phyloP scores from a whole-genome alignment of 345 rosid genomes.

The Pelargonium nanum region DNA sequence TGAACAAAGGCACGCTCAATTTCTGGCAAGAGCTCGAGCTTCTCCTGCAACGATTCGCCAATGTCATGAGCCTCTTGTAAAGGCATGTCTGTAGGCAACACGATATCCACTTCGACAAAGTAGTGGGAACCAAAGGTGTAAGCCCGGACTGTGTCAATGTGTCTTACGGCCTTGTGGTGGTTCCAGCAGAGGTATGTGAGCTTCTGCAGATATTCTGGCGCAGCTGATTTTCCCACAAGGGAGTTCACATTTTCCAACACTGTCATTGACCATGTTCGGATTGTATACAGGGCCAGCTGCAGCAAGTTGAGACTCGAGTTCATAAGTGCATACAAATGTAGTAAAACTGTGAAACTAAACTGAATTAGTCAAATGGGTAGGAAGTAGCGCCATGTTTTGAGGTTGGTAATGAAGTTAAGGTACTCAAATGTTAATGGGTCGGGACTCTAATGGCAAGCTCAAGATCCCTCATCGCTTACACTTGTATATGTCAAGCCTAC shows the following conservation, averaged over 20 bases:
- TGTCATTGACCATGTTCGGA: conserved; percentile 95
- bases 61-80: conserved; percentile 90
- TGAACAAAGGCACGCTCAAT: conserved; percentile 96
- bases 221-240: conserved; percentile 75
- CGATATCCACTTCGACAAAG: conserved; percentile 95
- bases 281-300: conserved; percentile 93
- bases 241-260: conserved; percentile 92
- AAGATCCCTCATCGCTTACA: too few relatives aligned
- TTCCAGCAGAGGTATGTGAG: conserved; percentile 97
- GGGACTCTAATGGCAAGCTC: too few relatives aligned
- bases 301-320: conserved; percentile 3
- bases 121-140: conserved; percentile 98
- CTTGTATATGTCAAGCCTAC: too few relatives aligned
- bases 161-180: conserved; percentile 78
- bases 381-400: too few relatives aligned
- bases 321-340: background rate
- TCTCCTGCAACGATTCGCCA: conserved; percentile 84
- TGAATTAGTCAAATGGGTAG: background rate
- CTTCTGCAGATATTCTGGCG: conserved; percentile 82
- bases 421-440: too few relatives aligned
- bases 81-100: conserved; percentile 78
- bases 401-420: too few relatives aligned
- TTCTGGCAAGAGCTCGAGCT: conserved; percentile 77
- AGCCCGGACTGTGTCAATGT: conserved; percentile 90
- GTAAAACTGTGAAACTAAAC: background rate